Evolutionary conservation across 306 rosid genomes (phyloP).

Genomic region (Sicyos baderoa): DNA sequence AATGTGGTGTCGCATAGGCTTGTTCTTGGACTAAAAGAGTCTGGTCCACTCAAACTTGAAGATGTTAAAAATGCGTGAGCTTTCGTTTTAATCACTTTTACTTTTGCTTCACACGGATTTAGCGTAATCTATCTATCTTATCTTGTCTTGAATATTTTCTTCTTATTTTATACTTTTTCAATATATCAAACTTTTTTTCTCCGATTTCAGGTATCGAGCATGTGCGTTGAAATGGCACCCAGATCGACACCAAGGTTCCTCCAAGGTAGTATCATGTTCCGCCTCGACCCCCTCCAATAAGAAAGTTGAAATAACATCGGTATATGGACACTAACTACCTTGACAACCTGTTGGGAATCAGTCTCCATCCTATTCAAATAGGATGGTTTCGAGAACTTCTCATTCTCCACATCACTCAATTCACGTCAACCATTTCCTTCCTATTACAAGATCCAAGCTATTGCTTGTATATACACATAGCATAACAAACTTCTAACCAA

Average conservation of each 20-base stretch:
- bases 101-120: not conserved
- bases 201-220: slow-evolving; percentile 46
- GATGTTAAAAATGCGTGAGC: slow-evolving; percentile 85
- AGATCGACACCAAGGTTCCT: slow-evolving; percentile 81
- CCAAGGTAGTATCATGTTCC: slow-evolving; percentile 43
- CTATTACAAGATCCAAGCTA: too few species aligned
- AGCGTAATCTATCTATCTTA: not conserved
- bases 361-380: too few species aligned
- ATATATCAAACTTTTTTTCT: not conserved
- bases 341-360: not conserved
- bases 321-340: not conserved
- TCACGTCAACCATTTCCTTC: too few species aligned
- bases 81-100: not conserved
- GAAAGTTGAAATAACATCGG: slow-evolving; percentile 3
- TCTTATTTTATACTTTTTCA: not conserved
- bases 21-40: slow-evolving; percentile 67
- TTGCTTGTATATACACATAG: too few species aligned
- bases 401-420: too few species aligned
- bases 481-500: too few species aligned
- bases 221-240: slow-evolving; percentile 96
- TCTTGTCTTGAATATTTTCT: not conserved
- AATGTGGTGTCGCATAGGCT: slow-evolving; percentile 40
- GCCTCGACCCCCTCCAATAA: not conserved
- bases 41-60: slow-evolving; percentile 67
- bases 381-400: too few species aligned